Percentiles rank a stretch among this genome's conserved stretches.
Evolutionary conservation across 192 early-diverging fungal genomes (phyloP).

Genomic region (Backusella tarrabulga): DNA sequence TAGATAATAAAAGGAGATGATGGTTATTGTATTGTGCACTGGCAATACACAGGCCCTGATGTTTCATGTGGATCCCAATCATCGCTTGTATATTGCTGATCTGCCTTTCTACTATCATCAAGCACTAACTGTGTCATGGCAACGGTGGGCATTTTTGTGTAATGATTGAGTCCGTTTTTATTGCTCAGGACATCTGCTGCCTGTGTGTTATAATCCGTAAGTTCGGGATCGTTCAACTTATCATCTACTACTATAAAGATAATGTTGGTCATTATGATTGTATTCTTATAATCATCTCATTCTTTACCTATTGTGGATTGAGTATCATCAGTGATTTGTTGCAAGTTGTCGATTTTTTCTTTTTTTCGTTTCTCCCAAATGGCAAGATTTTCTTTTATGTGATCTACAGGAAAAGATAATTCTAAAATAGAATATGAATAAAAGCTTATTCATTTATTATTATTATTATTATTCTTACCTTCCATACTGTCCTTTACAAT

Average conservation of each 20-base stretch:
- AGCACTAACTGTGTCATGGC: slow-evolving; percentile 8
- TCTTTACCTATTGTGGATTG: background rate
- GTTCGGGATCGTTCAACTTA: background rate
- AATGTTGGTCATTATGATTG: no score
- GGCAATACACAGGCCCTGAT: slow-evolving; percentile 13
- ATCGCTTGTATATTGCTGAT: background rate
- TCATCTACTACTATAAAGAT: background rate
- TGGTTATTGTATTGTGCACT: slow-evolving; percentile 15
- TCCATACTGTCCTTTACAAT: slow-evolving; percentile 24
- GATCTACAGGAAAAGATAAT: slow-evolving; percentile 27
- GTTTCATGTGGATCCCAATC: slow-evolving; percentile 3
- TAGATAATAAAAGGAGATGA: no score
- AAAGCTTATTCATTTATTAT: background rate
- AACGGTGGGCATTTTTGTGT: slow-evolving; percentile 11
- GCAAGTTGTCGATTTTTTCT: background rate
- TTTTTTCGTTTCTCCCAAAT: slow-evolving; percentile 26
- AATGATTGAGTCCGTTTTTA: background rate
- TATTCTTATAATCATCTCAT: background rate
- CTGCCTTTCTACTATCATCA: background rate
- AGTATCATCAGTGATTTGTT: background rate
- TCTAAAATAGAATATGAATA: slow-evolving; percentile 17
- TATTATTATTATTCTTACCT: slow-evolving; percentile 1
- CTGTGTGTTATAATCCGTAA: background rate
- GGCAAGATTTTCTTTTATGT: slow-evolving; percentile 25
- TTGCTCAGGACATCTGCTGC: background rate